Evolutionary conservation across 2,329 filamentous ascomycete species (phyloP).

Genomic region (Cercospora sp.): DNA sequence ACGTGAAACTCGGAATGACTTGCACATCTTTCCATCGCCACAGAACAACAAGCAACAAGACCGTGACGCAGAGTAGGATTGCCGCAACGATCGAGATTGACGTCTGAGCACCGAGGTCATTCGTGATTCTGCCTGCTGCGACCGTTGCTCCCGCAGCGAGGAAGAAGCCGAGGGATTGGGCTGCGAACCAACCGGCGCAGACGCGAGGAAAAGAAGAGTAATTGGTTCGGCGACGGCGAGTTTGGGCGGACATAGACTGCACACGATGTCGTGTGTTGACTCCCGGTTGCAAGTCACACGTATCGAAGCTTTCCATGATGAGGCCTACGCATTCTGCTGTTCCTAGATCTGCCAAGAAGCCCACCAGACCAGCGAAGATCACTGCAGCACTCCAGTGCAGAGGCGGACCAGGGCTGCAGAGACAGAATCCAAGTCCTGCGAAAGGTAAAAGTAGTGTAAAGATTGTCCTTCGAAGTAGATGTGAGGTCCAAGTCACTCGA

Average conservation of each 20-base stretch:
- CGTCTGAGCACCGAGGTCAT: constrained; percentile 65
- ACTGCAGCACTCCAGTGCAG: constrained; percentile 64
- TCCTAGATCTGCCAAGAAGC: constrained; percentile 70
- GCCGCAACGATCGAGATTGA: constrained; percentile 68
- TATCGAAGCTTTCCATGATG: constrained; percentile 79
- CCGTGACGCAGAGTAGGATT: constrained; percentile 64
- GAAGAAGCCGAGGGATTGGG: constrained; percentile 69
- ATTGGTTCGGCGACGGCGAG: constrained; percentile 57
- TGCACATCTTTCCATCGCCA: constrained; percentile 65
- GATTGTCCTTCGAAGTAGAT: constrained; percentile 65
- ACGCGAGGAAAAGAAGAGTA: constrained; percentile 76
- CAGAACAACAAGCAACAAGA: constrained; percentile 62
- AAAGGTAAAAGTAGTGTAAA: constrained; percentile 69
- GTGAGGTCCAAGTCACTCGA: constrained; percentile 68
- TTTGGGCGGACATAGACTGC: constrained; percentile 45
- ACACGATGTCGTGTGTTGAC: constrained; percentile 57
- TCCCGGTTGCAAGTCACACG: constrained; percentile 73
- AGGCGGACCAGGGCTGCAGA: constrained; percentile 63
- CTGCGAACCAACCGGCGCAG: constrained; percentile 67
- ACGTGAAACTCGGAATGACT: constrained; percentile 63
- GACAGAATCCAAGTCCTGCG: constrained; percentile 65
- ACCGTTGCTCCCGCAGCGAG: constrained; percentile 68
- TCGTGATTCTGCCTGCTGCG: constrained; percentile 66
- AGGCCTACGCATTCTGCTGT: constrained; percentile 74
- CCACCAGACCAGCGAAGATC: constrained; percentile 64